phyloP scores from a whole-genome alignment of 768 basidiomycete genomes.

The Mycena olivaceomarginata region DNA sequence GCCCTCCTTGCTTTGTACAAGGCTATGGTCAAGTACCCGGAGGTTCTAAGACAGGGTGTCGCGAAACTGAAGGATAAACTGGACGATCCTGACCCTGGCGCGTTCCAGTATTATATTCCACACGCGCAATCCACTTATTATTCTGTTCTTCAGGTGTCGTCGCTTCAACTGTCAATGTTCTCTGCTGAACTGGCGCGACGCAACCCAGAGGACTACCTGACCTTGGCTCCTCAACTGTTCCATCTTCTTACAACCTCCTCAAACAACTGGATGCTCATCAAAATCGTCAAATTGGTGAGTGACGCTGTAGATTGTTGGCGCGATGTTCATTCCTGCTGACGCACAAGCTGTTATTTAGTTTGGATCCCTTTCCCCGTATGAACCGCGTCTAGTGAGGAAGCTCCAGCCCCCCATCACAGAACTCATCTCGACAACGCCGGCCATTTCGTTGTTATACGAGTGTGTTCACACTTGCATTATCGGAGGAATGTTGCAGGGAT shows the following conservation, averaged over 20 bases:
- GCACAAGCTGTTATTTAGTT: conserved; percentile 73
- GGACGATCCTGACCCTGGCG: conserved; percentile 86
- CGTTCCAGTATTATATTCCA: conserved; percentile 39
- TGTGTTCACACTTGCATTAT: conserved; percentile 99
- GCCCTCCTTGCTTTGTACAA: conserved; percentile 91
- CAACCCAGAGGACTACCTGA: conserved; percentile 87
- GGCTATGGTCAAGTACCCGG: conserved; percentile 88
- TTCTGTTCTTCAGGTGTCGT: conserved; percentile 80
- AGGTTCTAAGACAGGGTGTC: conserved; percentile 80
- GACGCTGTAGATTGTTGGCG: conserved; percentile 29
- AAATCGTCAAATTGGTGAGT: conserved; percentile 93
- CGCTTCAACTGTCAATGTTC: conserved; percentile 94
- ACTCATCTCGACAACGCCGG: conserved; percentile 95
- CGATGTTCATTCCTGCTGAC: conserved; percentile 27
- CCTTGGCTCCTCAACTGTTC: conserved; percentile 94
- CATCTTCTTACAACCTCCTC: conserved; percentile 94
- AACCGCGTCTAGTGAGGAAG: conserved; percentile 96
- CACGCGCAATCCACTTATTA: neutral
- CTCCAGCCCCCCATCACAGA: conserved; percentile 95
- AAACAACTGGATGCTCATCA: conserved; percentile 99
- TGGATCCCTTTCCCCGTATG: conserved; percentile 92
- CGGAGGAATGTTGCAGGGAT: conserved; percentile 93
- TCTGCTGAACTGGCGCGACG: conserved; percentile 93
- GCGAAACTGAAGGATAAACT: conserved; percentile 85
- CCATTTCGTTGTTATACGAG: conserved; percentile 97